phyloP scores from a whole-genome alignment of 495 filamentous ascomycete species.

The Aspergillus baeticus region DNA sequence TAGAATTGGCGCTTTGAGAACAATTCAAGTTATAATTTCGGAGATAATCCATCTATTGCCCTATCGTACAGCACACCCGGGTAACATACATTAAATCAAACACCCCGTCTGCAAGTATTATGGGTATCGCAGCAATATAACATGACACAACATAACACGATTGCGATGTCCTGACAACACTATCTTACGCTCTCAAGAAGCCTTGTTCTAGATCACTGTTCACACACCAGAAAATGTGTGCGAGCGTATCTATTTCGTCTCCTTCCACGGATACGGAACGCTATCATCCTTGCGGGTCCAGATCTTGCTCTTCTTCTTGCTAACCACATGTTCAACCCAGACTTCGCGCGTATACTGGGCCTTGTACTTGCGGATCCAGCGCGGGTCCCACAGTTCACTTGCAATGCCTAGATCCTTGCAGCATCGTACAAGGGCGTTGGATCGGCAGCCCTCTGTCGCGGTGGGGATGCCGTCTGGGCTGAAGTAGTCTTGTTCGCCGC shows the following conservation, averaged over 20 bases:
- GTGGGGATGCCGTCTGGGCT: slow-evolving; percentile 90
- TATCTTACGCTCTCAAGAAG: too few relatives aligned
- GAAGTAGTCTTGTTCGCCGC: slow-evolving; percentile 96
- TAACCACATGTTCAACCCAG: slow-evolving; percentile 77
- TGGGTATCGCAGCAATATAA: slow-evolving; percentile 5
- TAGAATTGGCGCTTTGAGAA: too few relatives aligned
- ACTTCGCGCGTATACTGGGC: slow-evolving; percentile 70
- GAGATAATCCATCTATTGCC: too few relatives aligned
- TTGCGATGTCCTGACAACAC: neutral
- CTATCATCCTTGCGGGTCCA: slow-evolving; percentile 84
- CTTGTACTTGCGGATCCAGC: slow-evolving; percentile 77
- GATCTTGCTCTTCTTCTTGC: slow-evolving; percentile 85
- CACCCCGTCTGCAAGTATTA: neutral
- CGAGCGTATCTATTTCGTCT: slow-evolving; percentile 38
- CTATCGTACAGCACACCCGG: too few relatives aligned
- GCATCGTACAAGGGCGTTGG: slow-evolving; percentile 92
- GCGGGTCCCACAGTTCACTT: slow-evolving; percentile 93
- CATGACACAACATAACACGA: too few relatives aligned
- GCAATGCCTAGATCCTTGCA: slow-evolving; percentile 97
- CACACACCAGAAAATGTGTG: neutral
- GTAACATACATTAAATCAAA: too few relatives aligned
- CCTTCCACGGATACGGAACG: slow-evolving; percentile 77
- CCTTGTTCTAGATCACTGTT: too few relatives aligned
- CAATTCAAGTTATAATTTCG: too few relatives aligned
- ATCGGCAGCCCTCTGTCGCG: slow-evolving; percentile 94